Evolutionary conservation across 306 rosid species (phyloP), one percentile per base, ranked within the genome.

Genomic region (Ammopiptanthus mongolicus): DNA sequence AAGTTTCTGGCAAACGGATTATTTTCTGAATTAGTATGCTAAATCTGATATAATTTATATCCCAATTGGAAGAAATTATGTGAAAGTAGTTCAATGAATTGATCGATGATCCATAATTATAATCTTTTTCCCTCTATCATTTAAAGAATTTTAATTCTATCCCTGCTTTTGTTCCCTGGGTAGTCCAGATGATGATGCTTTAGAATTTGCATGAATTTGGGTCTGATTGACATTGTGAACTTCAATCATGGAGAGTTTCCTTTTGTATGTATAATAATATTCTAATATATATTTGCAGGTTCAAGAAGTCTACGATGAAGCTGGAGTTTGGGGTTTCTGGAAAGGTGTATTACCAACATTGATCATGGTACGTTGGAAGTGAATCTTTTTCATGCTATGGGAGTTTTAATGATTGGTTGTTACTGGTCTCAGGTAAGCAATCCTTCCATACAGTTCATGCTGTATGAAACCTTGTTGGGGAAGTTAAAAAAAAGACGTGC

Each of bases 401-500:
- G 77, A 74, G 61, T 65, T 21, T 72, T 55, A 73, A 76, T 88
- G 82, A 90, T 77, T 79, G 39, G 69, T 75, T 86, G 57, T 70
- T 78, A 34, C 72, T 78, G 67, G 60, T 83, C 59, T 72, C 88
- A 95, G 98, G 98, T 95, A 56, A 90, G 98, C 84, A 95, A 95
- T 79, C 98, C 98, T 78, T 90, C 98, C 78, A 90, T 95, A 53
- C 98, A 95, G 74, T 95, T 89, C 89, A 95, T 95, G 98, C 84
- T 91, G 86, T 95, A 91, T 77, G 98, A 95, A 90, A 81, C 96
- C 79, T 82, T 95, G 96, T 61, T 91, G 79, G 65, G 55, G 60
- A 84, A 89, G 80, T 82, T 95, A 82, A 95, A 89, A 87, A 85
- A 80, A 81, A 82, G 84, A 18, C 91, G 76, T 37, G 84, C 81